Conservation (phyloP, 108 stramenopile genomes). For the Cyclotella kingstonii region DNA sequence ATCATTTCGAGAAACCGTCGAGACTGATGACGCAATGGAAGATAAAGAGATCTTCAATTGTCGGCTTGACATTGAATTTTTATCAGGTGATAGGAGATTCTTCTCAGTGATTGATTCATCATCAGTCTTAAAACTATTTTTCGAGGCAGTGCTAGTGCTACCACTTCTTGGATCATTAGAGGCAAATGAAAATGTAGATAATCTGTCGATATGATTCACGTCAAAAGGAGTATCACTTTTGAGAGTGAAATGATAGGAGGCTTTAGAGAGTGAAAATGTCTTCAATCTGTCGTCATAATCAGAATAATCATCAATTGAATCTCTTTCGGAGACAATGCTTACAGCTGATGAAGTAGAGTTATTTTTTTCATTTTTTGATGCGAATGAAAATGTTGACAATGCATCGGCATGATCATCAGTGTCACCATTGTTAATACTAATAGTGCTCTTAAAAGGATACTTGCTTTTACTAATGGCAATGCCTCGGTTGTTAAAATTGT, state of each 20-base stretch:
- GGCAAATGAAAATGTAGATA: conserved; percentile 21
- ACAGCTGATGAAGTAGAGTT: not conserved
- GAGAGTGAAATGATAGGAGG: too few relatives aligned
- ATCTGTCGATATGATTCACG: not conserved
- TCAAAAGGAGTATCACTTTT: too few relatives aligned
- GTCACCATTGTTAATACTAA: too few relatives aligned
- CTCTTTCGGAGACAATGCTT: not conserved
- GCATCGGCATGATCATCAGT: not conserved
- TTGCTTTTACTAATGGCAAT: conserved; percentile 2
- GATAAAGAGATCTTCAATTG: conserved; percentile 27
- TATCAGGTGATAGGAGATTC: not conserved
- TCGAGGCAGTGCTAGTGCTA: not conserved
- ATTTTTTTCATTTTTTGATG: not conserved
- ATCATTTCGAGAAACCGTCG: conserved; percentile 31
- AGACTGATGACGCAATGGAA: conserved; percentile 36
- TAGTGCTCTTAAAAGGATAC: too few relatives aligned
- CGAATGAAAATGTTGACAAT: conserved; percentile 12
- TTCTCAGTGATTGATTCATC: not conserved
- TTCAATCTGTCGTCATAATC: conserved; percentile 6
- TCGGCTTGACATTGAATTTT: not conserved
- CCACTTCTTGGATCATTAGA: conserved; percentile 2
- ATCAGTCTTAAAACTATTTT: not conserved
- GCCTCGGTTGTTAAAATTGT: conserved; percentile 13
- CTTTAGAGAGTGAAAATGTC: conserved; percentile 17
- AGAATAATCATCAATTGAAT: not conserved